Evolutionary conservation across 169 alveolate genomes (phyloP).

Genomic region (Plasmodium fragile): DNA sequence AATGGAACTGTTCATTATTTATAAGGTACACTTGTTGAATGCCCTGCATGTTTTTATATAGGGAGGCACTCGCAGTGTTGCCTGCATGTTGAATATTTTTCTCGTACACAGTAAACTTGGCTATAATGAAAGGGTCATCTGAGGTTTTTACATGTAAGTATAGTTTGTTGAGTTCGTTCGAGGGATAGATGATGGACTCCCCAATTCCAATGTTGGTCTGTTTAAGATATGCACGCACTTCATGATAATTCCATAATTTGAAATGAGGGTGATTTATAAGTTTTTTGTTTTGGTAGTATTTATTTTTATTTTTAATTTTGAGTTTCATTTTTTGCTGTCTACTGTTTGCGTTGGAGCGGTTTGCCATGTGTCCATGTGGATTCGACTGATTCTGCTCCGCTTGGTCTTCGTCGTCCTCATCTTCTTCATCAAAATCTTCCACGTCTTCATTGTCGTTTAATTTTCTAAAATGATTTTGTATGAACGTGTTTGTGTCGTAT

Average conservation of each 20-base stretch:
- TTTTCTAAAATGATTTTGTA: conserved; percentile 50
- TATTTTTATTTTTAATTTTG: conserved; percentile 47
- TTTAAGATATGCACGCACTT: conserved; percentile 48
- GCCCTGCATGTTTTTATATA: conserved; percentile 79
- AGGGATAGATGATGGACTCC: conserved; percentile 86
- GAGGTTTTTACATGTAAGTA: conserved; percentile 85
- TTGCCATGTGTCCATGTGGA: neutral
- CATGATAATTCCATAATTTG: conserved; percentile 56
- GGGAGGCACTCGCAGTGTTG: conserved; percentile 36
- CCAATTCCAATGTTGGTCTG: conserved; percentile 80
- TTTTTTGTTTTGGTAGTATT: conserved; percentile 59
- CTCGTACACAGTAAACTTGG: conserved; percentile 82
- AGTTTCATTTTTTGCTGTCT: neutral
- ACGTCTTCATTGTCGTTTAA: conserved; percentile 61
- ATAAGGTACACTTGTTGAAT: conserved; percentile 77
- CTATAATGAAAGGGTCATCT: conserved; percentile 83
- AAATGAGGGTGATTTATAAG: conserved; percentile 46
- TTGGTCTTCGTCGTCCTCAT: neutral
- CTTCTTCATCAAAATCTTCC: conserved; percentile 50
- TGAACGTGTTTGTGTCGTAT: conserved; percentile 38
- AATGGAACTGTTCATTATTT: conserved; percentile 72
- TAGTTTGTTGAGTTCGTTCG: conserved; percentile 82
- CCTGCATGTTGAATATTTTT: conserved; percentile 80
- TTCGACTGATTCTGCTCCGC: neutral
- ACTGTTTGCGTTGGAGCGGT: neutral